Evolutionary conservation across 2,329 filamentous ascomycete species (phyloP), one percentile per base, ranked within the genome.

Genomic region (Diaporthe sp.): DNA sequence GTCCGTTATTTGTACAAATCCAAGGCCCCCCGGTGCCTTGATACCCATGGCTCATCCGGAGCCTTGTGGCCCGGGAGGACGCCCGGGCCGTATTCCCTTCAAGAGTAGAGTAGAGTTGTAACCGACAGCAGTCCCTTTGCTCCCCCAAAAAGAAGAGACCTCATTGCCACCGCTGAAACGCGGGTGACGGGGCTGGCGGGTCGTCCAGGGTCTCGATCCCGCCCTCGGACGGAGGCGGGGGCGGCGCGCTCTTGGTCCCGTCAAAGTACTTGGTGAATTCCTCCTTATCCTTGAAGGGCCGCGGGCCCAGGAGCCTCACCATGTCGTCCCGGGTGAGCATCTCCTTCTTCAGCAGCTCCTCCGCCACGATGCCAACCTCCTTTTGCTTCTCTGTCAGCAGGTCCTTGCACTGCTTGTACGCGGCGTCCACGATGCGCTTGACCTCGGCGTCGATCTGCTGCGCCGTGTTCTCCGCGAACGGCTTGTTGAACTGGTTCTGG

Each of bases 201-300:
- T 84, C 84, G 58, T 84, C 82, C 20, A 83, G 82, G 4, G 82
- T 82, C 28, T 81, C 82, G 76, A 88, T 86, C 34, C 87, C 85
- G 79, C 85, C 82, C 82, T 87, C 86, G 55, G 83, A 82, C 31
- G 87, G 87, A 76, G 89, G 87, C 53, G 90, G 90, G 44, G 91
- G 88, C 73, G 92, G 91, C 22, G 91, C 87, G 80, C 89, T 90
- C 81, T 89, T 90, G 81, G 83, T 82, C 31, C 82, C 88, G 67
- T 86, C 87, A 84, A 99, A 99, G 88, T 98, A 99, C 88, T 98
- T 98, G 81, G 93, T 89, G 85, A 99, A 98, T 81, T 98, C 96
- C 80, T 94, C 93, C 76, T 91, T 89, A 81, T 98, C 96, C 55
- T 94, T 93, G 81, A 94, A 98, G 20, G 95, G 95, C 78, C 97